These are phyloP conservation scores for Tillandsia leiboldiana DNA, from an alignment of 176 grass and related monocot species.

Conservation along the genomic window DNA sequence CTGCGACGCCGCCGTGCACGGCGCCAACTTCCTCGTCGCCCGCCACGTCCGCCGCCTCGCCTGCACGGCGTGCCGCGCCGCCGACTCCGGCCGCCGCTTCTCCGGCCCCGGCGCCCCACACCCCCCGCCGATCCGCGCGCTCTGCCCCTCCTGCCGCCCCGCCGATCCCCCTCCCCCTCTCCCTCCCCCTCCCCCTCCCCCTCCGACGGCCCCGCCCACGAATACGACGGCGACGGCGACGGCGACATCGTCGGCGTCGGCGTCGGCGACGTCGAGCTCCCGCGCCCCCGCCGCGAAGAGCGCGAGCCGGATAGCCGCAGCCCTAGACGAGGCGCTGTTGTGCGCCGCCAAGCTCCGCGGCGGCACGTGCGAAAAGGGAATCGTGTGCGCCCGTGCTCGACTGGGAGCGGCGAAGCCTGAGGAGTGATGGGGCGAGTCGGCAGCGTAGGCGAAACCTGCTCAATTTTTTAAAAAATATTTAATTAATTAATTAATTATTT, in stretches of 20 bases:
- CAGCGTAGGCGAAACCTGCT: constrained; percentile 7
- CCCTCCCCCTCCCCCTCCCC: constrained; percentile 41
- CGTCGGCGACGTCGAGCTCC: constrained; percentile 7
- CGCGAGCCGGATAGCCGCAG: no score
- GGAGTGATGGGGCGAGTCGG: constrained; percentile 60
- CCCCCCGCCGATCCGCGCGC: background rate
- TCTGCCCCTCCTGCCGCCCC: constrained; percentile 1
- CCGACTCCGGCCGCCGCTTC: constrained; percentile 1
- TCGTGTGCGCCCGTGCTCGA: background rate
- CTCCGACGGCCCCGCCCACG: constrained; percentile 10
- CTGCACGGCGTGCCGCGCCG: background rate
- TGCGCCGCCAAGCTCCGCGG: no score
- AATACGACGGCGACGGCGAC: background rate
- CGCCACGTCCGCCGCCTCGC: constrained; percentile 44
- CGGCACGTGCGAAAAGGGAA: no score
- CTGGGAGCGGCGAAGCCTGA: background rate
- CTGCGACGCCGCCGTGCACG: constrained; percentile 75
- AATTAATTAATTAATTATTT: background rate
- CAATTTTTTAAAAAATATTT: background rate
- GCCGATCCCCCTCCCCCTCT: constrained; percentile 19
- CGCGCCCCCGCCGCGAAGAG: no score
- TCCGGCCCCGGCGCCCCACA: background rate
- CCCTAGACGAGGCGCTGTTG: no score
- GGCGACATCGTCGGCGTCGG: background rate
- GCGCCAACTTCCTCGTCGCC: constrained; percentile 83